Evolutionary conservation across 352 stramenopile genomes (phyloP).

Genomic region (Pythium rhizo-oryzae): DNA sequence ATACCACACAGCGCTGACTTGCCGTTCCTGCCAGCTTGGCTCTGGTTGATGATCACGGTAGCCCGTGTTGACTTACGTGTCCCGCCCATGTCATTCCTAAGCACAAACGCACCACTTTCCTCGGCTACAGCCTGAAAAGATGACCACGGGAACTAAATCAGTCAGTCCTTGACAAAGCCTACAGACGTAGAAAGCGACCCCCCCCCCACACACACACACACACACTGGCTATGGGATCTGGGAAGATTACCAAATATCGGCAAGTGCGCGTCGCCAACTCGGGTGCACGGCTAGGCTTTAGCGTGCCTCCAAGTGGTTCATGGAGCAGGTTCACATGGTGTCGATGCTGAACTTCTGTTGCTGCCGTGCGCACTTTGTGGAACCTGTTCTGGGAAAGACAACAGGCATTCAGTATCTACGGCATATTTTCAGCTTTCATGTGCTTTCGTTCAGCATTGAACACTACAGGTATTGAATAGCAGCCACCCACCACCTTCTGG

Average conservation of each 20-base stretch:
- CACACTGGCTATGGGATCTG: not conserved
- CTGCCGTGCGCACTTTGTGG: no score
- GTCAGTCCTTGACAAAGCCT: not conserved
- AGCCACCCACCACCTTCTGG: no score
- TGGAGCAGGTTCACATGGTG: constrained; percentile 2
- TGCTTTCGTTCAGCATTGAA: not conserved
- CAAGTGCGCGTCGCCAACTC: no score
- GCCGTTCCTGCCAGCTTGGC: not conserved
- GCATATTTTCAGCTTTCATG: not conserved
- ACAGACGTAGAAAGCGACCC: not conserved
- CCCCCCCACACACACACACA: no score
- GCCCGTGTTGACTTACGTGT: not conserved
- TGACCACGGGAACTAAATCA: no score
- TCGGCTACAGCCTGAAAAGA: no score
- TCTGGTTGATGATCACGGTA: constrained; percentile 1
- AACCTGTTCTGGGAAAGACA: not conserved
- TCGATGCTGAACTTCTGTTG: not conserved
- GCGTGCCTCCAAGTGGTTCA: not conserved
- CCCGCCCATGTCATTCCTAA: not conserved
- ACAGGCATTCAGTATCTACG: not conserved
- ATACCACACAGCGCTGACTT: not conserved
- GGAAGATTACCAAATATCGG: not conserved
- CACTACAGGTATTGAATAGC: constrained; percentile 2
- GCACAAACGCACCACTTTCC: not conserved
- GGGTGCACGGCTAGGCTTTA: no score